Conservation (phyloP, 2,329 filamentous ascomycete genomes). For the Xylariaceae sp. region DNA sequence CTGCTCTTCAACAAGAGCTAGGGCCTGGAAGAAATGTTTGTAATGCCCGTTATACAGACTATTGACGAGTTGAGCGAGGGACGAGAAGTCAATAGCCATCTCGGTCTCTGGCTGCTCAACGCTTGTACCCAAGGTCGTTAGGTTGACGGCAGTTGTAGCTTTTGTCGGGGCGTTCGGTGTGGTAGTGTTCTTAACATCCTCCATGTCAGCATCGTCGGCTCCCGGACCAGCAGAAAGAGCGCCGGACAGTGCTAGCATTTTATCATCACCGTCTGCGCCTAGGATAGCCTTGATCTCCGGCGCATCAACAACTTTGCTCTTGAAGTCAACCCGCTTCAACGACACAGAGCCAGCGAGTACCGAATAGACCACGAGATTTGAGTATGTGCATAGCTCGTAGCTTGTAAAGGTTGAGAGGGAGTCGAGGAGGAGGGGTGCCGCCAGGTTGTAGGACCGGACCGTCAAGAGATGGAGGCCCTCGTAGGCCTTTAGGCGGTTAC, state of each 20-base stretch:
- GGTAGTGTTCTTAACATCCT: constrained; percentile 62
- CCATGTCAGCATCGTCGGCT: constrained; percentile 75
- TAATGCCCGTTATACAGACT: constrained; percentile 95
- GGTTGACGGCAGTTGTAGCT: constrained; percentile 76
- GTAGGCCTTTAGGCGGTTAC: constrained; percentile 98
- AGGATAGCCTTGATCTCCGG: constrained; percentile 98
- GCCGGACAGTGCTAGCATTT: constrained; percentile 80
- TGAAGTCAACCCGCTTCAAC: constrained; percentile 97
- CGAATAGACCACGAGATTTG: constrained; percentile 90
- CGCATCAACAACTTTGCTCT: constrained; percentile 97
- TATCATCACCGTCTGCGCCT: constrained; percentile 81
- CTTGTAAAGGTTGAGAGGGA: constrained; percentile 98
- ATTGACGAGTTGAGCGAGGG: constrained; percentile 84
- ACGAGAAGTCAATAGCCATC: constrained; percentile 83
- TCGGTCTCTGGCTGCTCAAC: constrained; percentile 78
- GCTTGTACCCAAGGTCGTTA: constrained; percentile 78
- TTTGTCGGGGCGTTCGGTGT: constrained; percentile 57
- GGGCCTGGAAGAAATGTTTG: constrained; percentile 87
- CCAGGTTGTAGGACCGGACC: constrained; percentile 85
- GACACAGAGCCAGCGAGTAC: constrained; percentile 94
- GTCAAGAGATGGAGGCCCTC: constrained; percentile 93
- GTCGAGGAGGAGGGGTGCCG: constrained; percentile 92
- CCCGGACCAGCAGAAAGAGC: constrained; percentile 81
- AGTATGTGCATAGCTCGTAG: constrained; percentile 98
- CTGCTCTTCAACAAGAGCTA: constrained; percentile 88